These are phyloP conservation scores for Fraxinus platypoda DNA, from an alignment of 305 asterid genomes.

Conservation along the genomic window DNA sequence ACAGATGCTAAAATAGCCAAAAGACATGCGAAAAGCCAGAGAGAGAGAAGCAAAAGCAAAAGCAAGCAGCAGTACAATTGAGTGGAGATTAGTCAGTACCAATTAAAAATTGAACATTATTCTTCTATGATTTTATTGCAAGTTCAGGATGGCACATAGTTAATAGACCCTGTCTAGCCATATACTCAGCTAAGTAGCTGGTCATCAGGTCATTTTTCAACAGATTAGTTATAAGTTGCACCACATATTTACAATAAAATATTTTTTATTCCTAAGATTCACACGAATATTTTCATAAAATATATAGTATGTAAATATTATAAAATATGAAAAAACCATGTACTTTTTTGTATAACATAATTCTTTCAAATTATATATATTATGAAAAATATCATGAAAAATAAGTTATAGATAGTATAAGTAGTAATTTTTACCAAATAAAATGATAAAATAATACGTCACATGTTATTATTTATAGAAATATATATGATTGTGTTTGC, in stretches of 20 bases:
- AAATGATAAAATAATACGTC: neutral
- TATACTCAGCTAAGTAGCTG: neutral
- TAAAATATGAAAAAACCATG: neutral
- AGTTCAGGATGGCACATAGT: neutral
- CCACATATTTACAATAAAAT: neutral
- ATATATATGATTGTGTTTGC: neutral
- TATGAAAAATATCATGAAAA: neutral
- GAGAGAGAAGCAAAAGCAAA: neutral
- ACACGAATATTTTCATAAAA: neutral
- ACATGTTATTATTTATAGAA: neutral
- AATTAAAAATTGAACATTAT: neutral
- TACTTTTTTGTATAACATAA: neutral
- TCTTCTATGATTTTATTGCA: neutral
- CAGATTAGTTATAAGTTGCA: neutral
- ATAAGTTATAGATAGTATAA: neutral
- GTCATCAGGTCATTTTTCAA: neutral
- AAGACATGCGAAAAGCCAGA: neutral
- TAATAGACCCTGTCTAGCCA: neutral
- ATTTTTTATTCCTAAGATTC: neutral
- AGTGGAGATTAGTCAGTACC: neutral
- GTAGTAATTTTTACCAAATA: neutral
- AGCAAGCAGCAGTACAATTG: neutral
- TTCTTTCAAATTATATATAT: neutral
- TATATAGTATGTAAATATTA: neutral
- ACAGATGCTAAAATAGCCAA: neutral